Evolutionary conservation across 164 flowering plant species (phyloP).

Genomic region (Sedum album): DNA sequence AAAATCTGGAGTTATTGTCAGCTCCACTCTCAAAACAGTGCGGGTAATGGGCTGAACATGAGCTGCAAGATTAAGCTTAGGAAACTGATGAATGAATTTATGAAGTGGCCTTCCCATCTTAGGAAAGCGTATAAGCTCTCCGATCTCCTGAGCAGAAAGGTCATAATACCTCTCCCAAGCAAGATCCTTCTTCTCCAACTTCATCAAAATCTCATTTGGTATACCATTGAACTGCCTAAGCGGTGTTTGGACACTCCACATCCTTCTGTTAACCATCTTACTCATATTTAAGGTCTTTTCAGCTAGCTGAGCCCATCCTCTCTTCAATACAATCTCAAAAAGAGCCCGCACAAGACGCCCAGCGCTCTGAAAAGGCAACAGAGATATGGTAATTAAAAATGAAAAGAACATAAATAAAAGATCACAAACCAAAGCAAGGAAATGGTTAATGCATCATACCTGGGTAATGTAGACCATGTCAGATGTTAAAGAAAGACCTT

Average conservation of each 20-base stretch:
- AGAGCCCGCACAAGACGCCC: conserved; percentile 95
- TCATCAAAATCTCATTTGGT: conserved; percentile 66
- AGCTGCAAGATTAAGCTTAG: conserved; percentile 87
- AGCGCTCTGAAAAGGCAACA: conserved; percentile 56
- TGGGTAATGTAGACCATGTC: conserved; percentile 98
- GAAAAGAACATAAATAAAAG: background rate
- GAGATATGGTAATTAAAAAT: background rate
- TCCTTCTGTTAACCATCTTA: conserved; percentile 84
- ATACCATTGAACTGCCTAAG: conserved; percentile 87
- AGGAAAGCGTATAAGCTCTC: conserved; percentile 69
- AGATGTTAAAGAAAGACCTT: conserved; percentile 90
- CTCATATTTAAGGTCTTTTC: conserved; percentile 94
- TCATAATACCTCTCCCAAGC: conserved; percentile 97
- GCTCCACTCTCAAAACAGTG: conserved; percentile 78
- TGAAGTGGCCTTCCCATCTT: conserved; percentile 82
- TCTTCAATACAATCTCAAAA: conserved; percentile 85
- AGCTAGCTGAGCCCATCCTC: conserved; percentile 96
- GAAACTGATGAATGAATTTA: conserved; percentile 85
- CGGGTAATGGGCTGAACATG: conserved; percentile 98
- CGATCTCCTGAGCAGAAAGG: conserved; percentile 75
- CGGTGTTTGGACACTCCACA: conserved; percentile 99
- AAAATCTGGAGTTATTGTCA: conserved; percentile 93
- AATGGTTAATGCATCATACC: conserved; percentile 31
- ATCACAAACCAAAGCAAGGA: conserved; percentile 3
- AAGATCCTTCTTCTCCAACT: conserved; percentile 92